Evolutionary conservation across 805 yeast species (phyloP).

Genomic region (Metschnikowia cubensis): DNA sequence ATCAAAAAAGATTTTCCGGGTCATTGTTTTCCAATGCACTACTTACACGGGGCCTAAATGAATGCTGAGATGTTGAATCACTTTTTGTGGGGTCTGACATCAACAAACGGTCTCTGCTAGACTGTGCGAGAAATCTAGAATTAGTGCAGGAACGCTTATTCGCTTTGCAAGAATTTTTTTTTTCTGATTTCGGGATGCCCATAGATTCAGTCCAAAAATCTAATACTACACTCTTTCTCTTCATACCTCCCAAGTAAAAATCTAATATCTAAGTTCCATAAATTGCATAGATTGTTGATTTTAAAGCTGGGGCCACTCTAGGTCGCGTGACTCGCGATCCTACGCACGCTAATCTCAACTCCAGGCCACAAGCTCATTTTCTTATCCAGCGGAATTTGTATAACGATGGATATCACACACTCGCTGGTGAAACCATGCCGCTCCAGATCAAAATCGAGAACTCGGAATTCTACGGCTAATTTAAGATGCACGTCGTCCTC

Average conservation of each 20-base stretch:
- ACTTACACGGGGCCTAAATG: background rate
- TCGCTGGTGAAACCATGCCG: constrained; percentile 23
- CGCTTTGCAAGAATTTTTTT: background rate
- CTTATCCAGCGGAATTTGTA: background rate
- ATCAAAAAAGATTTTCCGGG: background rate
- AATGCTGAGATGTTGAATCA: background rate
- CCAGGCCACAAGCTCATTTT: background rate
- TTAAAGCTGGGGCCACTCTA: background rate
- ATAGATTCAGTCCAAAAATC: background rate
- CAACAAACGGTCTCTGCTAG: background rate
- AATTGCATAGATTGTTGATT: background rate
- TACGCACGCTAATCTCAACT: background rate
- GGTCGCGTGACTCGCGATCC: constrained; percentile 5
- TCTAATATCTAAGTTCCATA: background rate
- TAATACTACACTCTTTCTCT: background rate
- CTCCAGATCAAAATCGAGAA: constrained; percentile 37
- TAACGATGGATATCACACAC: constrained; percentile 15
- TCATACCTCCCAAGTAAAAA: background rate
- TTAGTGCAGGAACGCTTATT: background rate
- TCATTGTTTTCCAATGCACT: background rate
- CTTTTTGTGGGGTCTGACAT: background rate
- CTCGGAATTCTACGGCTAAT: constrained; percentile 30
- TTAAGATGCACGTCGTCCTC: constrained; percentile 34
- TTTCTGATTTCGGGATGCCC: too few species aligned
- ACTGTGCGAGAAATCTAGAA: background rate